Evolutionary conservation across 345 rosid species (phyloP), one percentile per base, ranked within the genome.

Genomic region (Lenwebbia sp.): DNA sequence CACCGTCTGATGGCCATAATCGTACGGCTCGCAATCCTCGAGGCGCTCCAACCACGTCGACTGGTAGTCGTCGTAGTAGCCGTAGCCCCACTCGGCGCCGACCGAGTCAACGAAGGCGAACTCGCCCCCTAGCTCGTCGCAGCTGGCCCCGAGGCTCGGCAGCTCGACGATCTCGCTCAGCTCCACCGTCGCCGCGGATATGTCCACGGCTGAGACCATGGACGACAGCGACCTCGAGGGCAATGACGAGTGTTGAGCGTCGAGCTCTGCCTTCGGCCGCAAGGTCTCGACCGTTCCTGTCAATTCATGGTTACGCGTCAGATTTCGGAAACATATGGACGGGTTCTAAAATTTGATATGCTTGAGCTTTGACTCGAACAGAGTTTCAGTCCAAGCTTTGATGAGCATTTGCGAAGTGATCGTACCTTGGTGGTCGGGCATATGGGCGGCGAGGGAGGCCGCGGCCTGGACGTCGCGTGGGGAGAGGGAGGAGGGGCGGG

Each of bases 391-490:
- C 57, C 57, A 22, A 65, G 17, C 76, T 30, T 65, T 65, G 47
- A 65, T 65, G 78, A 65, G 78, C 78, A 65, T 33, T 33, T 44
- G 44, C 13, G 44, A 9, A 33, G 76, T 0, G 76, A 65, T 33
- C 76, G 44, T 65, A 65, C 78, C 78, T 65, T 65, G 78, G 78
- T 65, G 78, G 6, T 65, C 78, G 78, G 78, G 44, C 99, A 95
- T 96, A 49, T 91, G 94, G 22, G 99, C 98, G 0, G 99, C 99
- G 87, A 93, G 94, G 21, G 95, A 89, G n/a, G 99, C 99, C 2
- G 99, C 99, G 1, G 95, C 96, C 86, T 96, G 99, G 28, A 95
- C 92, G 55, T 96, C 99, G 12, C 98, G 93, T 4, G 99, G 98
- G 83, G 91, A 91, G 81, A 92, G 89, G 4, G 99, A 95, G 49